Base-by-base conservation (phyloP, 2,329 filamentous ascomycete genomes). In the Westerdykella sp. region DNA sequence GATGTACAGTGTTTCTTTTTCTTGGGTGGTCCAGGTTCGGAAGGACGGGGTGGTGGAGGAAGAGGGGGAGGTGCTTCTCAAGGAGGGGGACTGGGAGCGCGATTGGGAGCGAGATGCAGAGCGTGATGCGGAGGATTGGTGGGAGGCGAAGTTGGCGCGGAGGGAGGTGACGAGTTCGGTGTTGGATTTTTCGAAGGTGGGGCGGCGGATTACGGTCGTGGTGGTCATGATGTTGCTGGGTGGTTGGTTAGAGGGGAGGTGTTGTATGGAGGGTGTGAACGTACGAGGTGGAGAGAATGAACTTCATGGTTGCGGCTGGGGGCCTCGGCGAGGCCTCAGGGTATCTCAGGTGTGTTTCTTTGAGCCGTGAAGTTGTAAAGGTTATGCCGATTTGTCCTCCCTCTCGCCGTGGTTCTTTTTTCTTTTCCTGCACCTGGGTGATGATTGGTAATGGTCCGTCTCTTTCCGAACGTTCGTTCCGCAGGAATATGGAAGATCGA, bases 81-180 rank as follows among this genome's bases (percentile, higher is more conserved):
- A 55, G 43, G 50, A 58, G 32, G 32, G 32, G n/a, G 32, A 18
- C 38, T 48, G 61, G 42, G 49, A 57, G 30, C 62, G 67, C 40
- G 18, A 62, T 69, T 43, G 46, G 43, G 50, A 58, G 32, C 9
- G 32, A 9, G 32, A 18, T 39, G 47, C 60, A 42, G 49, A 57
- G 30, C 62, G 67, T 40, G 62, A 59, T 51, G 79, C 79, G 54
- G 82, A 79, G 59, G 83, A 73, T 63, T 88, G 84, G 32, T 85
- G 84, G 23, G 83, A 80, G 41, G 80, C 66, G 65, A 97, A 88
- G 69, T 91, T 95, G 61, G 83, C 81, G 56, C 87, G 85, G 14
- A 98, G 79, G 3, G 89, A 87, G 60, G 88, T 90, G 51, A 89
- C 85, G 56, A 98, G 80, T 69, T 98, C 93, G 56, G 90, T 83